A percentile compares a stretch with the other conserved stretches of the same genome.
phyloP scores from a whole-genome alignment of 345 rosid genomes.

The Eucalyptus cladocalyx region DNA sequence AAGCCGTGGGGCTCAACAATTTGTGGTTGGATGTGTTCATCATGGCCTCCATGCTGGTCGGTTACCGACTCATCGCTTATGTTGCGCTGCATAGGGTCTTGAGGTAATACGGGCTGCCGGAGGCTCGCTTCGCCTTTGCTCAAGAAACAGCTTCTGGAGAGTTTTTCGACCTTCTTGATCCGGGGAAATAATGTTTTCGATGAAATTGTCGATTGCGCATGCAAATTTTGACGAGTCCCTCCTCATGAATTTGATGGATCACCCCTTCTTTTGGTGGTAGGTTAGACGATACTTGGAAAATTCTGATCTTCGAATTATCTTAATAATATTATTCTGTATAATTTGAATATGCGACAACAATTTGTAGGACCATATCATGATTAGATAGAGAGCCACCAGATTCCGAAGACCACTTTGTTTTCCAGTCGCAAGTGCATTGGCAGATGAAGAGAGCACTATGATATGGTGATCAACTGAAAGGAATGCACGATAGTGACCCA shows the following conservation, averaged over 20 bases:
- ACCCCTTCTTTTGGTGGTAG: not conserved
- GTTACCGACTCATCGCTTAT: conserved; percentile 79
- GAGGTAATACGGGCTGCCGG: conserved; percentile 21
- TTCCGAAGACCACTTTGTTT: conserved; percentile 15
- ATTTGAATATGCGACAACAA: not conserved
- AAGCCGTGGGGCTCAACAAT: conserved; percentile 69
- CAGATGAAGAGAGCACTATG: conserved; percentile 4
- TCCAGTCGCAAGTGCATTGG: conserved; percentile 10
- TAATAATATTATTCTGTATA: not conserved
- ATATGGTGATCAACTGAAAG: not conserved
- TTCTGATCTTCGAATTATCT: not conserved
- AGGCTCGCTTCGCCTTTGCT: not conserved
- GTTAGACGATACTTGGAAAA: conserved; percentile 4
- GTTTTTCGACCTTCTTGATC: conserved; percentile 24
- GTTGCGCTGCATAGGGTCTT: conserved; percentile 69
- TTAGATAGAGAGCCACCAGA: conserved; percentile 2
- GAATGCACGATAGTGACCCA: not conserved
- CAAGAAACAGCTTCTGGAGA: not conserved
- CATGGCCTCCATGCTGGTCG: conserved; percentile 92
- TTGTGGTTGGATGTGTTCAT: conserved; percentile 79
- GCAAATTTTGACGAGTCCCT: conserved; percentile 20
- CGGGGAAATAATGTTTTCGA: conserved; percentile 35
- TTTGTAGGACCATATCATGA: not conserved
- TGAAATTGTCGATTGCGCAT: conserved; percentile 10
- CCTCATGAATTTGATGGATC: conserved; percentile 4